These are phyloP conservation scores for Saccharum hybrid DNA, from an alignment of 202 grass and related monocot genomes.

Conservation along the genomic window DNA sequence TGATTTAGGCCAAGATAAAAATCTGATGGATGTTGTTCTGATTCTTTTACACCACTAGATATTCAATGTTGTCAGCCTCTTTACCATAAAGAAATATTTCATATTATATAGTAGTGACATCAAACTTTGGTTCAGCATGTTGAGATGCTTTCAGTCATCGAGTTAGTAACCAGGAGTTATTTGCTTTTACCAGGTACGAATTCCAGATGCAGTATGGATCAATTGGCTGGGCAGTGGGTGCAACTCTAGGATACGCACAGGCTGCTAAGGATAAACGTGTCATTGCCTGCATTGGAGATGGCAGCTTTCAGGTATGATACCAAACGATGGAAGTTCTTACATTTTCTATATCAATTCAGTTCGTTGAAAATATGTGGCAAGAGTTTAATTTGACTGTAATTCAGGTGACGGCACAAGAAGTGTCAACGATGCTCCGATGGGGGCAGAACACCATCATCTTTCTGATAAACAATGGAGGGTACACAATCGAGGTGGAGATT, in stretches of 20 bases:
- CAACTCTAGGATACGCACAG: conserved; percentile 82
- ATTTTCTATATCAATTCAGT: not conserved
- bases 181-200: conserved; percentile 61
- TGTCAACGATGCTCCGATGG: conserved; percentile 88
- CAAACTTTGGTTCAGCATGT: not conserved
- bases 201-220: conserved; percentile 99
- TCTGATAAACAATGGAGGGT: conserved; percentile 94
- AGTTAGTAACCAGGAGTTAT: not conserved
- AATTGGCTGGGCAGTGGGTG: conserved; percentile 88
- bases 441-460: conserved; percentile 81
- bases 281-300: conserved; percentile 85
- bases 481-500: conserved; percentile 96
- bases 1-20: not conserved
- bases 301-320: conserved; percentile 78
- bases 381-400: conserved; percentile 15
- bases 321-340: conserved; percentile 7
- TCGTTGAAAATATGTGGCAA: not conserved
- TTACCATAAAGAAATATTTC: not conserved
- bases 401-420: conserved; percentile 85
- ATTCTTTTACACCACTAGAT: not conserved
- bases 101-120: conserved; percentile 15
- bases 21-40: not conserved
- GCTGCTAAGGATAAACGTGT: conserved; percentile 84
- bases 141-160: conserved; percentile 3
- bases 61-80: not conserved